phyloP scores from a whole-genome alignment of 768 basidiomycete genomes.

The Pleurotus tuber-regium region DNA sequence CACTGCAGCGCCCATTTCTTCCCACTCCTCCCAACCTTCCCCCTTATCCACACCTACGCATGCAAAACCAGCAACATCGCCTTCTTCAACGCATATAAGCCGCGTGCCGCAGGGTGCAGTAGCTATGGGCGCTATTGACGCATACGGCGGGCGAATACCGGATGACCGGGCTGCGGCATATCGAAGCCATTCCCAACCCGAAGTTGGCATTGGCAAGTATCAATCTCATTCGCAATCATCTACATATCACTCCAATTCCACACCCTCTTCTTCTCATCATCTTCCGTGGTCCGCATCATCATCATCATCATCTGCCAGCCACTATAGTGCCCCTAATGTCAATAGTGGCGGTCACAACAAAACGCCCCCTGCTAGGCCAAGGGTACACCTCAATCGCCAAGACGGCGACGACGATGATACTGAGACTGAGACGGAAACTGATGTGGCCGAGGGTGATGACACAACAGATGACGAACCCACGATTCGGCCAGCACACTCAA shows the following conservation, averaged over 20 bases:
- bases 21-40: slow-evolving; percentile 22
- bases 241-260: not conserved
- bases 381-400: slow-evolving; percentile 2
- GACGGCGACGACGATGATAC: slow-evolving; percentile 28
- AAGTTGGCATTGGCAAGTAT: no score
- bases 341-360: not conserved
- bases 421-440: slow-evolving; percentile 39
- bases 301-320: not conserved
- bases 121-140: slow-evolving; percentile 55
- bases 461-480: slow-evolving; percentile 83
- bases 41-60: slow-evolving; percentile 16
- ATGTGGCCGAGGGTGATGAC: slow-evolving; percentile 52
- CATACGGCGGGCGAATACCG: slow-evolving; percentile 41
- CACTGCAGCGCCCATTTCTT: slow-evolving; percentile 12
- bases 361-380: not conserved
- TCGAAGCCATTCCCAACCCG: slow-evolving; percentile 1
- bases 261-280: slow-evolving; percentile 8
- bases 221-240: not conserved
- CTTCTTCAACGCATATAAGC: slow-evolving; percentile 10
- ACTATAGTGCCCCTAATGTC: not conserved
- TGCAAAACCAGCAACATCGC: slow-evolving; percentile 15
- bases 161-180: slow-evolving; percentile 22
- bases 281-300: not conserved
- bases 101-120: slow-evolving; percentile 18
- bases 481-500: slow-evolving; percentile 49